phyloP scores from a whole-genome alignment of 768 basidiomycete species.

The Filobasidium wieringae region DNA sequence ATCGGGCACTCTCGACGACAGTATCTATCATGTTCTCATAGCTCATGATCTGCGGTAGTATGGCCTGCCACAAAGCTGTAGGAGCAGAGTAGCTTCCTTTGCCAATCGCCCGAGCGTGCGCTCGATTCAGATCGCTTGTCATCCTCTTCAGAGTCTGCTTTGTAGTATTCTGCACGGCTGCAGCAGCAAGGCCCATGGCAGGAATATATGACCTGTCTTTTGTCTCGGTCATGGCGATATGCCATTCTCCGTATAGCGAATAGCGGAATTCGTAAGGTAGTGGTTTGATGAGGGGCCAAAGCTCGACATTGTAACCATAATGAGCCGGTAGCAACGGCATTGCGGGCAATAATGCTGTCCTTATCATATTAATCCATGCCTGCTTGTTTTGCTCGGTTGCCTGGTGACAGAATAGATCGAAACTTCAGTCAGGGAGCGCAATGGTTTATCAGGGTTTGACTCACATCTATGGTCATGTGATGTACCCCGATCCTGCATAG shows the following conservation, averaged over 20 bases:
- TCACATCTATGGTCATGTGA: conserved; percentile 24
- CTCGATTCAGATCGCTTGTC: conserved; percentile 40
- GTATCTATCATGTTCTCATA: conserved; percentile 82
- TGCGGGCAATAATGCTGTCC: conserved; percentile 71
- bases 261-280: conserved; percentile 72
- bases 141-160: conserved; percentile 81
- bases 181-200: conserved; percentile 34
- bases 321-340: conserved; percentile 73
- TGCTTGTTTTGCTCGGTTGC: conserved; percentile 25
- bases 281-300: conserved; percentile 78
- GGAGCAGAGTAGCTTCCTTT: conserved; percentile 93
- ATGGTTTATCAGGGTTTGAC: neutral
- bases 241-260: conserved; percentile 94
- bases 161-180: conserved; percentile 74
- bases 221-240: conserved; percentile 54
- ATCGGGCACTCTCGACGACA: conserved; percentile 76
- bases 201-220: conserved; percentile 44
- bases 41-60: conserved; percentile 85
- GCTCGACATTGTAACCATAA: conserved; percentile 75
- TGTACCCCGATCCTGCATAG: conserved; percentile 60
- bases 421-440: neutral
- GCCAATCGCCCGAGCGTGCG: conserved; percentile 73
- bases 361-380: conserved; percentile 68
- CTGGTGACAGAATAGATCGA: conserved; percentile 13
- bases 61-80: conserved; percentile 74